Conservation (phyloP, 768 basidiomycete genomes). For the Amanita fuliginea region DNA sequence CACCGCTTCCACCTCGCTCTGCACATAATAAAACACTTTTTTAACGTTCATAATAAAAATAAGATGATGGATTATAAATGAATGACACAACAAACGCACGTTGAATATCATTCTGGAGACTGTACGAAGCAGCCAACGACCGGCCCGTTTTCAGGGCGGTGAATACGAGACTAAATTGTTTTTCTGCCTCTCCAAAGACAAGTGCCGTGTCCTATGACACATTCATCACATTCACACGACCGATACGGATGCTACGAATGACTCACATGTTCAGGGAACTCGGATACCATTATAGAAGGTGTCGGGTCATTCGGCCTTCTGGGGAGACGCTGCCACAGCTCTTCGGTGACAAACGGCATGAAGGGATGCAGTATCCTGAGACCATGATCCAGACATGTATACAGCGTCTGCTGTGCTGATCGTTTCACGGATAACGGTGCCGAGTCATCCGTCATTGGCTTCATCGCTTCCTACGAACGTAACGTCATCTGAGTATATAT, state of each 20-base stretch:
- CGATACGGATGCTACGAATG: neutral
- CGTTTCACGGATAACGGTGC: conserved; percentile 48
- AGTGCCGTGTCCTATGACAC: conserved; percentile 44
- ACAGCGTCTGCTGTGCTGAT: conserved; percentile 93
- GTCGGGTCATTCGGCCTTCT: conserved; percentile 73
- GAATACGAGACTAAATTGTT: conserved; percentile 81
- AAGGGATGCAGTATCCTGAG: conserved; percentile 90
- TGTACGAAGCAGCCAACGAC: conserved; percentile 83
- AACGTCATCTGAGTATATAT: conserved; percentile 1
- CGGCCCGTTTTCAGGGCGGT: conserved; percentile 67
- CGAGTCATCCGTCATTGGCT: conserved; percentile 86
- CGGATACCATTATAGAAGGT: conserved; percentile 82
- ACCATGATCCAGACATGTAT: conserved; percentile 88
- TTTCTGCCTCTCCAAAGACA: conserved; percentile 63
- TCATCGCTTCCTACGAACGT: conserved; percentile 82
- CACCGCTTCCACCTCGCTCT: conserved; percentile 46
- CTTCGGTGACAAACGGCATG: conserved; percentile 99
- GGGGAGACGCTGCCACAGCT: conserved; percentile 94
- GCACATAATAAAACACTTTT: conserved; percentile 75
- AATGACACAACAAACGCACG: conserved; percentile 32
- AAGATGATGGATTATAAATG: neutral
- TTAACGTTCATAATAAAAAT: no score
- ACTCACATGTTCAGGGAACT: conserved; percentile 74
- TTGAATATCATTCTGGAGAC: conserved; percentile 77
- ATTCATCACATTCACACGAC: neutral